Evolutionary conservation across 768 basidiomycete genomes (phyloP).

Genomic region (Kwoniella sp.): DNA sequence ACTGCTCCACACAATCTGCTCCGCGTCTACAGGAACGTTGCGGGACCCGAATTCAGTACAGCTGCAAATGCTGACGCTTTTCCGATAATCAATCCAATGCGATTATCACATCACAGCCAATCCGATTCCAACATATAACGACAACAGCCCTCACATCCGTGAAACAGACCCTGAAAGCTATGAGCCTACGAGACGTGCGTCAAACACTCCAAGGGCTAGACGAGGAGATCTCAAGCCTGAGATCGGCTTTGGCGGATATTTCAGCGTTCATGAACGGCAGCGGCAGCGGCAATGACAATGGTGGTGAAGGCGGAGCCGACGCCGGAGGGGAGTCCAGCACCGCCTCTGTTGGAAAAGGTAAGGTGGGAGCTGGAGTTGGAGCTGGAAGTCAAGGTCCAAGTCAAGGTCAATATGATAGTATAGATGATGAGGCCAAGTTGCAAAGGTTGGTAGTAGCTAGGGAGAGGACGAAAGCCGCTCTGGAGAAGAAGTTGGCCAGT

Average conservation of each 20-base stretch:
- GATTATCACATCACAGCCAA: constrained; percentile 28
- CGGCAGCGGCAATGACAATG: background rate
- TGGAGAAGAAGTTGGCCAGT: constrained; percentile 27
- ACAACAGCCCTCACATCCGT: constrained; percentile 40
- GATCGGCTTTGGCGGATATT: constrained; percentile 27
- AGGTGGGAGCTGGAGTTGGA: background rate
- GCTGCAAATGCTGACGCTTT: constrained; percentile 14
- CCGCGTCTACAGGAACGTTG: too few relatives aligned
- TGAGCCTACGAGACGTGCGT: constrained; percentile 34
- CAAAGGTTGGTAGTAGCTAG: constrained; percentile 41
- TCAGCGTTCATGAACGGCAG: background rate
- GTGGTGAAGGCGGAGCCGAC: background rate
- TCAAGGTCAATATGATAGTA: constrained; percentile 34
- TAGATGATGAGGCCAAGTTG: constrained; percentile 38
- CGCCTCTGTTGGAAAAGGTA: too few relatives aligned
- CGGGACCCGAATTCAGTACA: too few relatives aligned
- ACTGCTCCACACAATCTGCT: too few relatives aligned
- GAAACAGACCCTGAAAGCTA: constrained; percentile 23
- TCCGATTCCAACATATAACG: constrained; percentile 49
- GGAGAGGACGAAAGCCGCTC: constrained; percentile 33
- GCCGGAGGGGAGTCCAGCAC: too few relatives aligned
- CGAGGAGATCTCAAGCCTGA: constrained; percentile 33
- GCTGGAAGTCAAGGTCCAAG: background rate
- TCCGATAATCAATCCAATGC: too few relatives aligned
- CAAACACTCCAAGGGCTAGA: constrained; percentile 34